Percentiles rank a stretch among this genome's conserved stretches.
Evolutionary conservation across 805 yeast species (phyloP).

Genomic region (Metschnikowia reukaufii): DNA sequence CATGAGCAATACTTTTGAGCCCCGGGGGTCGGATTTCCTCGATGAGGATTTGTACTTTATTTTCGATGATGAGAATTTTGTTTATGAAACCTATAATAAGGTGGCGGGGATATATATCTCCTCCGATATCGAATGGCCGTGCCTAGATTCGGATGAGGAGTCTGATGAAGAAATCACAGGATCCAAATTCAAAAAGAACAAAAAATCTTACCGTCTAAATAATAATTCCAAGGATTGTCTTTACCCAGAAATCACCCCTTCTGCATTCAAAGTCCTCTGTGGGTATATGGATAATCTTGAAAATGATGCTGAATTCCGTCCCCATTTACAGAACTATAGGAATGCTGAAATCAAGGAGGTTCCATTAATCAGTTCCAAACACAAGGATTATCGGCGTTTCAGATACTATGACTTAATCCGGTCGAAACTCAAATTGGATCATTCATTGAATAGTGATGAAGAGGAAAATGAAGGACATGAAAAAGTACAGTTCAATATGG

Average conservation of each 20-base stretch:
- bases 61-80: conserved; percentile 3
- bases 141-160: background rate
- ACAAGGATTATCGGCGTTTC: conserved; percentile 15
- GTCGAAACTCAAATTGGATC: background rate
- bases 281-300: background rate
- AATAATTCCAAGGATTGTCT: too few relatives aligned
- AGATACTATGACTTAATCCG: conserved; percentile 17
- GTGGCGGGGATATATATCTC: background rate
- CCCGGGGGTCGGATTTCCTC: background rate
- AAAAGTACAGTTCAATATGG: background rate
- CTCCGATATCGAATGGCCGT: conserved; percentile 1
- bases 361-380: conserved; percentile 2
- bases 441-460: background rate
- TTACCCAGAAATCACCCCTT: too few relatives aligned
- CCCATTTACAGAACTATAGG: background rate
- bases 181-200: background rate
- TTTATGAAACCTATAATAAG: background rate
- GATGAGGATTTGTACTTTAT: conserved; percentile 7
- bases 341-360: conserved; percentile 3
- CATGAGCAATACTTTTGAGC: conserved; percentile 1
- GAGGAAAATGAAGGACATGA: background rate
- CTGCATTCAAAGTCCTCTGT: background rate
- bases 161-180: background rate
- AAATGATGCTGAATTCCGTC: background rate
- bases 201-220: background rate